A percentile compares a stretch with the other conserved stretches of the same genome.
phyloP scores from a whole-genome alignment of 1,284 basidiomycete species.

The Golubevia sp. region DNA sequence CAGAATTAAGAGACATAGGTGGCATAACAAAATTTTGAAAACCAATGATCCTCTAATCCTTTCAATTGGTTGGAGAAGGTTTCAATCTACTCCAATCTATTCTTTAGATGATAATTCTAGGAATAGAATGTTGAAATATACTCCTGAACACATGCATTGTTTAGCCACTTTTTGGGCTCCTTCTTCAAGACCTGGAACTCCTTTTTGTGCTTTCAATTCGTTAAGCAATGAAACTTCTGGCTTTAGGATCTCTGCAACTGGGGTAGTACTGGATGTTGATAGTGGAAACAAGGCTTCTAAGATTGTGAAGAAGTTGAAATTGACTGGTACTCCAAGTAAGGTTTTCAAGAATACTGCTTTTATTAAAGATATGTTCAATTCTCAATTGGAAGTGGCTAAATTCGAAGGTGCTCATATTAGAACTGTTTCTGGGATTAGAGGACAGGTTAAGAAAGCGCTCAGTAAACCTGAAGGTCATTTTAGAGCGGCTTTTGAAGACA shows the following conservation, averaged over 20 bases:
- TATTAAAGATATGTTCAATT: conserved; percentile 95
- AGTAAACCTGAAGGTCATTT: conserved; percentile 92
- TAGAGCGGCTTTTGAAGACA: conserved; percentile 97
- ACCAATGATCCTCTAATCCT: conserved; percentile 96
- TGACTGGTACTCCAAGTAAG: conserved; percentile 93
- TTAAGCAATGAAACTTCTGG: conserved; percentile 71
- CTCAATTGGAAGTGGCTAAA: conserved; percentile 91
- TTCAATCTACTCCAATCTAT: conserved; percentile 93
- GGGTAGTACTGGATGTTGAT: conserved; percentile 91
- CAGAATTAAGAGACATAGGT: conserved; percentile 92
- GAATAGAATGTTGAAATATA: conserved; percentile 99
- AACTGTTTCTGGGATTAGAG: conserved; percentile 93
- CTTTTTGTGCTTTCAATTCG: conserved; percentile 89
- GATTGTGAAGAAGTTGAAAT: conserved; percentile 98
- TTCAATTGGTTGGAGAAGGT: conserved; percentile 92
- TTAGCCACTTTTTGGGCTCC: conserved; percentile 79
- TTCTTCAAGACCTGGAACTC: conserved; percentile 23
- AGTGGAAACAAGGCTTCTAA: conserved; percentile 68
- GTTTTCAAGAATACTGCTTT: conserved; percentile 99
- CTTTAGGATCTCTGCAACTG: conserved; percentile 91
- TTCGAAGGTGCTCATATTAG: conserved; percentile 95
- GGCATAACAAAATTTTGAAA: conserved; percentile 90
- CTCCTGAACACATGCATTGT: conserved; percentile 99
- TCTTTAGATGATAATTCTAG: conserved; percentile 81
- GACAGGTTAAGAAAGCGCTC: conserved; percentile 94